Conservation (phyloP, 352 stramenopile species). For the Phytophthora cryptogea region DNA sequence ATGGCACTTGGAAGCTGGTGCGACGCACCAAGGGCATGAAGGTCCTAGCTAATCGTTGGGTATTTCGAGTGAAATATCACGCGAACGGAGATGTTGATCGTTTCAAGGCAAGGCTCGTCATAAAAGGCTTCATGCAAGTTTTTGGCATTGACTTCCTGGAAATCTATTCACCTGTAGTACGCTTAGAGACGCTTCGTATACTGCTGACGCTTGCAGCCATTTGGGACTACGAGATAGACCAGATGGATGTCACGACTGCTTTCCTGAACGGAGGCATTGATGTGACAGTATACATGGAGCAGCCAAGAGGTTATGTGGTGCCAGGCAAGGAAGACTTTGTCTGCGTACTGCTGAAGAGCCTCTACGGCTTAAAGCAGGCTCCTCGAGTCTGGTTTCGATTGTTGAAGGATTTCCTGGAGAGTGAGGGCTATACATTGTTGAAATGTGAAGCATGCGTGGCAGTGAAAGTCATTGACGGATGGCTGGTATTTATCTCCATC, state of each 20-base stretch:
- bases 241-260: slow-evolving; percentile 3
- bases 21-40: slow-evolving; percentile 5
- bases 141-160: no score
- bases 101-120: slow-evolving; percentile 8
- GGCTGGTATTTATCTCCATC: slow-evolving; percentile 23
- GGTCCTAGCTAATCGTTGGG: slow-evolving; percentile 9
- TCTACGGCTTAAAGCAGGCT: slow-evolving; percentile 31
- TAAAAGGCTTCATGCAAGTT: slow-evolving; percentile 17
- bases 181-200: no score
- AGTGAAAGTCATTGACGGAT: slow-evolving; percentile 15
- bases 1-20: slow-evolving; percentile 12
- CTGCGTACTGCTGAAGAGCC: slow-evolving; percentile 18
- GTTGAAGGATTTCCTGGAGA: slow-evolving; percentile 17
- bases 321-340: slow-evolving; percentile 23
- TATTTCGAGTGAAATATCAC: slow-evolving; percentile 12
- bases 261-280: slow-evolving; percentile 23
- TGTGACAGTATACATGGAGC: slow-evolving; percentile 26
- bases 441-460: slow-evolving; percentile 28
- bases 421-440: slow-evolving; percentile 17
- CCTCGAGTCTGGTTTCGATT: slow-evolving; percentile 29
- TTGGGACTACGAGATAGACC: slow-evolving; percentile 6
- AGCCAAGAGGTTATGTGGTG: slow-evolving; percentile 15
- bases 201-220: no score
- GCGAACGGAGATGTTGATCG: slow-evolving; percentile 3
- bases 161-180: no score